Percentiles rank a stretch among this genome's conserved stretches.
These are phyloP conservation scores for Mycena vitilis DNA, from an alignment of 768 basidiomycete species.

Conservation along the genomic window DNA sequence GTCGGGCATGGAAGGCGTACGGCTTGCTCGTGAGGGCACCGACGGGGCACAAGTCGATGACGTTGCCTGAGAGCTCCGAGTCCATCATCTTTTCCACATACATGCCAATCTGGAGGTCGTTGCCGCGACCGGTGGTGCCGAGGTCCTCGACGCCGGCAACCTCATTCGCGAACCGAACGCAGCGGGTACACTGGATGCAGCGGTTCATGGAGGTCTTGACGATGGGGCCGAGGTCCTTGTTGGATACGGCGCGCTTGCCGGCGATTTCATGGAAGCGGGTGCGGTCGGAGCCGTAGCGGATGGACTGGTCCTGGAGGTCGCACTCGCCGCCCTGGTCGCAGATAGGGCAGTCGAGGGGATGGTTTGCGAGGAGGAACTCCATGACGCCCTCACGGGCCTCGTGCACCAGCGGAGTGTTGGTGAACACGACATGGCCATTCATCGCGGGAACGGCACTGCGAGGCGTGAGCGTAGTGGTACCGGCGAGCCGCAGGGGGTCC, in stretches of 20 bases:
- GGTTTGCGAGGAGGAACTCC: slow-evolving; percentile 98
- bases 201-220: slow-evolving; percentile 99
- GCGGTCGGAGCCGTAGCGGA: slow-evolving; percentile 98
- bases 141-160: slow-evolving; percentile 98
- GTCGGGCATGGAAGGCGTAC: slow-evolving; percentile 96
- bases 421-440: slow-evolving; percentile 92
- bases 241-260: slow-evolving; percentile 97
- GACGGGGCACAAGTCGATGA: slow-evolving; percentile 97
- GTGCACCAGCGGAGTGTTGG: slow-evolving; percentile 91
- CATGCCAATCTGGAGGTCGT: slow-evolving; percentile 98
- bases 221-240: slow-evolving; percentile 97
- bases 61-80: slow-evolving; percentile 96
- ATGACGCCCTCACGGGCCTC: slow-evolving; percentile 97
- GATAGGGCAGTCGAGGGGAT: slow-evolving; percentile 97
- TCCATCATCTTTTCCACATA: slow-evolving; percentile 98
- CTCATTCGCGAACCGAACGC: slow-evolving; percentile 98
- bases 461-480: slow-evolving; percentile 5
- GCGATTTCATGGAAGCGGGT: slow-evolving; percentile 98
- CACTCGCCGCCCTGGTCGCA: slow-evolving; percentile 99
- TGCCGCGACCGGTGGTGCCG: slow-evolving; percentile 96
- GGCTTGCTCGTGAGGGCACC: slow-evolving; percentile 99
- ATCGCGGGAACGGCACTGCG: slow-evolving; percentile 96
- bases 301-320: slow-evolving; percentile 98
- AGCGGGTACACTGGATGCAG: slow-evolving; percentile 99
- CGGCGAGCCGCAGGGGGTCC: slow-evolving; percentile 20